Conservation (phyloP, 129 eudicot genomes). For the Centella asiatica region DNA sequence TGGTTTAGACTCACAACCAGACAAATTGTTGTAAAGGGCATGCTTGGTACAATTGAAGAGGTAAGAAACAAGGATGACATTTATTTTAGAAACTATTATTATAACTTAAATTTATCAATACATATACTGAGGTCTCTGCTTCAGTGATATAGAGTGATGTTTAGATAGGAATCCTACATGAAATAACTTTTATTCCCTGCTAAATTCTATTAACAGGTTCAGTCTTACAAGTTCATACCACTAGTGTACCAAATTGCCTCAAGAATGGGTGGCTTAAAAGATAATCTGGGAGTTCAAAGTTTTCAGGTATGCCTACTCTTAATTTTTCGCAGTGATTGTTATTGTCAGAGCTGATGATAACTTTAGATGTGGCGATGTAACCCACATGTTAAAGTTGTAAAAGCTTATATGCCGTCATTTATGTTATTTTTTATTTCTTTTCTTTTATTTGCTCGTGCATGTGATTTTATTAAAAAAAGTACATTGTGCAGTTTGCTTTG, state of each 20-base stretch:
- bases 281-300: conserved; percentile 56
- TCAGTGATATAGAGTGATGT: neutral
- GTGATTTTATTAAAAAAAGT: neutral
- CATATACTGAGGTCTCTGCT: no score
- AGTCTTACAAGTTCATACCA: conserved; percentile 86
- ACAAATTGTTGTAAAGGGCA: conserved; percentile 60
- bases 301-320: conserved; percentile 56
- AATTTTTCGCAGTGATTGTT: neutral
- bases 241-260: conserved; percentile 98
- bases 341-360: neutral
- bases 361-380: neutral
- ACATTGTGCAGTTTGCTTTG: conserved; percentile 71
- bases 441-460: neutral
- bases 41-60: conserved; percentile 77
- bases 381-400: no score
- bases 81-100: no score
- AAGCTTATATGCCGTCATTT: neutral
- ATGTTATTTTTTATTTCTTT: neutral
- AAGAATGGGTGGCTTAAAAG: conserved; percentile 79
- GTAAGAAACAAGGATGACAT: conserved; percentile 28
- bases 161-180: neutral
- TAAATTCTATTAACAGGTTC: conserved; percentile 46
- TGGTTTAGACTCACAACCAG: conserved; percentile 77
- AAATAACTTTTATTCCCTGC: neutral
- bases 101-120: no score